These are phyloP conservation scores for Emericellopsis atlantica DNA, from an alignment of 2,329 filamentous ascomycete species.

Conservation along the genomic window DNA sequence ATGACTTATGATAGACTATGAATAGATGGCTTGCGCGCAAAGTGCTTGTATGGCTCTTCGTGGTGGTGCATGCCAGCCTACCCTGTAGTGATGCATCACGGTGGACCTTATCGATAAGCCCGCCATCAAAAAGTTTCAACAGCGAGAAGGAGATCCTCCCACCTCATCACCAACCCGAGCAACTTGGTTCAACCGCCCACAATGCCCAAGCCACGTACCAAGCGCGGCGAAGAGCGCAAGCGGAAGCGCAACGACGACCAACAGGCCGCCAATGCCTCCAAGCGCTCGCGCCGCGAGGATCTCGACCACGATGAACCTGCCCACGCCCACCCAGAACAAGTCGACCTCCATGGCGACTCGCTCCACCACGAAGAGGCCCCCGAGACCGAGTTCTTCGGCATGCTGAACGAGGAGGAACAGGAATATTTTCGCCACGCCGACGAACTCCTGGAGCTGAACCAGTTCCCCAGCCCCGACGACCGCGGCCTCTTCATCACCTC, in stretches of 20 bases:
- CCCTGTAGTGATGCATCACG: too few relatives aligned
- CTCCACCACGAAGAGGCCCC: constrained; percentile 10
- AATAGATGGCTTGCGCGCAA: background rate
- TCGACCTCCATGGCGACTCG: constrained; percentile 7
- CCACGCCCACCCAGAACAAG: constrained; percentile 6
- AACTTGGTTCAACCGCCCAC: constrained; percentile 3
- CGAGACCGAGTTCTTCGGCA: constrained; percentile 77
- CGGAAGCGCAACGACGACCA: constrained; percentile 20
- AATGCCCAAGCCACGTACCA: constrained; percentile 32
- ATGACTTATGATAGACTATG: background rate
- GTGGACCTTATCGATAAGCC: too few relatives aligned
- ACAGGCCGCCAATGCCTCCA: constrained; percentile 8
- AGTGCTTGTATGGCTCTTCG: too few relatives aligned
- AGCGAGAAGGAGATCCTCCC: background rate
- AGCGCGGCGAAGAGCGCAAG: constrained; percentile 28
- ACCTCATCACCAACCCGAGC: background rate
- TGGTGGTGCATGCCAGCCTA: too few relatives aligned
- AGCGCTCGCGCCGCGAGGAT: constrained; percentile 10
- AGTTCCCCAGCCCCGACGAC: constrained; percentile 69
- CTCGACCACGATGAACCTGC: constrained; percentile 5
- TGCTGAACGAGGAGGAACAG: constrained; percentile 85
- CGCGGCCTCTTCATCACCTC: constrained; percentile 61
- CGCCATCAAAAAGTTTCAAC: background rate
- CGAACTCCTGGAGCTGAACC: constrained; percentile 79
- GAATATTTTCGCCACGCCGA: constrained; percentile 90